Percentiles rank a stretch among this genome's conserved stretches.
Conservation (phyloP, 2,329 filamentous ascomycete species). For the Pestalotiopsis fici region DNA sequence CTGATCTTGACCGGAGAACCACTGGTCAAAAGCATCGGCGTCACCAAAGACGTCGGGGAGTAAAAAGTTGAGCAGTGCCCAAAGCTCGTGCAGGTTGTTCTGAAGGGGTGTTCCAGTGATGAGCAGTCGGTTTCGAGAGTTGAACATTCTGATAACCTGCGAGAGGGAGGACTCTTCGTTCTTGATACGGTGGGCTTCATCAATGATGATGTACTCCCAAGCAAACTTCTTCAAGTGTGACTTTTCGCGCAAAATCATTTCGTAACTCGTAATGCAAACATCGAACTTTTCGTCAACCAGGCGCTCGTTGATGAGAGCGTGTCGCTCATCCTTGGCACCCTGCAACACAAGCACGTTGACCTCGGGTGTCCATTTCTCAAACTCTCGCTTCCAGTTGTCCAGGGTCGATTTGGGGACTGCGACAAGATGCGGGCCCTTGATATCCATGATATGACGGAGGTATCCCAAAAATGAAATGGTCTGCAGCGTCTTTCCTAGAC, state of each 20-base stretch:
- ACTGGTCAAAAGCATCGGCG: conserved; percentile 93
- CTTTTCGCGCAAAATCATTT: conserved; percentile 98
- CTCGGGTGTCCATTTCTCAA: conserved; percentile 90
- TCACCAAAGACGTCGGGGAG: conserved; percentile 98
- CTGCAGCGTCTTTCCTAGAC: conserved; percentile 94
- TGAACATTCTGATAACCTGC: conserved; percentile 94
- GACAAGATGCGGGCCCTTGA: conserved; percentile 87
- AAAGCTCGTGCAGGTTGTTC: conserved; percentile 97
- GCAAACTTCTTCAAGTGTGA: conserved; percentile 94
- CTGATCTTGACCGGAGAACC: conserved; percentile 88
- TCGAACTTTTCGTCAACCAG: conserved; percentile 96
- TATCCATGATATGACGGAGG: conserved; percentile 85
- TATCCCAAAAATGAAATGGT: conserved; percentile 98
- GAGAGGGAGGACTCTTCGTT: conserved; percentile 97
- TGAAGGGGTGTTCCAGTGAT: conserved; percentile 97
- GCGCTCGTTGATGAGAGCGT: conserved; percentile 83
- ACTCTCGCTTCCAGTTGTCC: conserved; percentile 98
- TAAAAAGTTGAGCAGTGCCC: conserved; percentile 95
- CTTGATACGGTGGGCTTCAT: conserved; percentile 98
- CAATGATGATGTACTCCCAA: conserved; percentile 99
- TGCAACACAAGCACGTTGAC: conserved; percentile 93
- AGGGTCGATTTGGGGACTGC: conserved; percentile 95
- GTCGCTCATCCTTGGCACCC: conserved; percentile 91
- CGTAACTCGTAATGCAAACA: conserved; percentile 97
- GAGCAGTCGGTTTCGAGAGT: conserved; percentile 89